phyloP scores from a whole-genome alignment of 2,329 filamentous ascomycete species.

The Blastomyces gilchristii region DNA sequence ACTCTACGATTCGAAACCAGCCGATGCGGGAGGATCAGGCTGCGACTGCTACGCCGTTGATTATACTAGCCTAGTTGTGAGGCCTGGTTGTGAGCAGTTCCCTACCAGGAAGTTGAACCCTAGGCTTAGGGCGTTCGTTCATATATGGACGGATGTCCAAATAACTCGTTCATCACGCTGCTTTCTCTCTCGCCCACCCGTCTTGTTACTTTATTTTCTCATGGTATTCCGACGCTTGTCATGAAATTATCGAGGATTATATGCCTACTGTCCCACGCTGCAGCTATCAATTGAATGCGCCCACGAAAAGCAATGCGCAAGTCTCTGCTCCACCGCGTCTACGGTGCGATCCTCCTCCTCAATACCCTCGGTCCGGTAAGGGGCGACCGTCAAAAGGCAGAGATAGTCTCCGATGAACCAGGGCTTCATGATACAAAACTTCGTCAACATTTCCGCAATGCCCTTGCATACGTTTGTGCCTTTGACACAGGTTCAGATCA shows the following conservation, averaged over 20 bases:
- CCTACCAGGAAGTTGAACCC: background rate
- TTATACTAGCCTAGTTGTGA: background rate
- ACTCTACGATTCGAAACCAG: background rate
- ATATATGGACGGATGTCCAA: background rate
- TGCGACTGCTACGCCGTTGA: background rate
- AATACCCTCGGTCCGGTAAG: background rate
- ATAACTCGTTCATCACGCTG: background rate
- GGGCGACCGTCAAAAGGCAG: constrained; percentile 3
- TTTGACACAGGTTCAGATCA: constrained; percentile 1
- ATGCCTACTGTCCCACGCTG: background rate
- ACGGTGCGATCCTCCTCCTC: constrained; percentile 1
- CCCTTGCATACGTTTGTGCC: background rate
- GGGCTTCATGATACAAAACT: background rate
- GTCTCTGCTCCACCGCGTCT: background rate
- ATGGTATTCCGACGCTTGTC: background rate
- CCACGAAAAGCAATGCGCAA: background rate
- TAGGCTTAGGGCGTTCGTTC: background rate
- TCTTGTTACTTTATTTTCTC: background rate
- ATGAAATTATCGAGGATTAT: background rate
- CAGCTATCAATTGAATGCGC: background rate
- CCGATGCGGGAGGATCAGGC: background rate
- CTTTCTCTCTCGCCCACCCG: background rate
- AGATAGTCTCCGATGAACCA: background rate
- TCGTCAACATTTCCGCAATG: constrained; percentile 2
- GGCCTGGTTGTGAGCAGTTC: background rate